Conservation (phyloP, 495 filamentous ascomycete genomes). For the Neurospora terricola region DNA sequence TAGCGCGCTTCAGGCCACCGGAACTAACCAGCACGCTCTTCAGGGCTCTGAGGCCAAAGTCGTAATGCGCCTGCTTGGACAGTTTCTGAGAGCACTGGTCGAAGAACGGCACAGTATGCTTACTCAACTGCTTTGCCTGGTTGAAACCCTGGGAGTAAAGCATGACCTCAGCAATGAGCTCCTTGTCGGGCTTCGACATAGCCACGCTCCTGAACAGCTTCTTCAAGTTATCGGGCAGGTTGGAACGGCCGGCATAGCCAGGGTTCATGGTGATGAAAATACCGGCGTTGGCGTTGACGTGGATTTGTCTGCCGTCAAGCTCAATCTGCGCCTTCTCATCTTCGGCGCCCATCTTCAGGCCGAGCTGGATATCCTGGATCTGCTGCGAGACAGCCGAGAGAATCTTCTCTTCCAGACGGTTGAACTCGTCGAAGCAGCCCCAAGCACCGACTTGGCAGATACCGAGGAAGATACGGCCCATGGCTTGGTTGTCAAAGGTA, state of each 20-base stretch:
- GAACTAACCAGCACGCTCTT: constrained; percentile 98
- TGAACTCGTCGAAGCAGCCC: constrained; percentile 99
- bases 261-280: constrained; percentile 99
- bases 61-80: constrained; percentile 96
- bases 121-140: constrained; percentile 84
- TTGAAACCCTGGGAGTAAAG: constrained; percentile 98
- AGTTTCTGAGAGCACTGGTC: constrained; percentile 71
- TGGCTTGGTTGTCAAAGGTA: constrained; percentile 98
- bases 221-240: constrained; percentile 96
- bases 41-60: constrained; percentile 92
- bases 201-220: constrained; percentile 98
- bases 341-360: constrained; percentile 67
- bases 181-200: constrained; percentile 99
- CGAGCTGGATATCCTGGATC: constrained; percentile 97
- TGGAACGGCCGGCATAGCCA: constrained; percentile 95
- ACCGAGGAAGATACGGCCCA: constrained; percentile 98
- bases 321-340: constrained; percentile 83
- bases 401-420: constrained; percentile 93
- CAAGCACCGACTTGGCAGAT: constrained; percentile 98
- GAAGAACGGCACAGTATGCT: constrained; percentile 95
- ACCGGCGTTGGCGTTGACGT: constrained; percentile 83
- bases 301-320: constrained; percentile 77
- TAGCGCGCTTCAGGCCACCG: constrained; percentile 83
- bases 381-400: constrained; percentile 96
- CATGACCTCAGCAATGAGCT: constrained; percentile 99